Evolutionary conservation across 805 yeast genomes (phyloP).

Genomic region (Teunomyces pallodes): DNA sequence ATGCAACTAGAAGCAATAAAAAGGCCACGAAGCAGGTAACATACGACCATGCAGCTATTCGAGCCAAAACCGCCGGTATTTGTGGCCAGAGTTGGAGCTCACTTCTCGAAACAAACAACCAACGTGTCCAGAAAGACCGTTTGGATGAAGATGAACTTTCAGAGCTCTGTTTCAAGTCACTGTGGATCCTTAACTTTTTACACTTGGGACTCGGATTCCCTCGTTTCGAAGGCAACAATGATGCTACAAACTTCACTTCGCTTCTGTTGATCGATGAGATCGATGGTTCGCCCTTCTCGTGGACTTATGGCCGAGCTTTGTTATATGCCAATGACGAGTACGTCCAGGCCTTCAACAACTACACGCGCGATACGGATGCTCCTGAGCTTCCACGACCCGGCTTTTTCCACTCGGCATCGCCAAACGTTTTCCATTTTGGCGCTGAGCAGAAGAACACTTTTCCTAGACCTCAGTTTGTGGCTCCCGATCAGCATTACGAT

Average conservation of each 20-base stretch:
- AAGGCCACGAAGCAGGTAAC: slow-evolving; percentile 8
- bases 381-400: slow-evolving; percentile 37
- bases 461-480: slow-evolving; percentile 42
- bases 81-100: slow-evolving; percentile 45
- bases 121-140: slow-evolving; percentile 23
- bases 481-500: slow-evolving; percentile 24
- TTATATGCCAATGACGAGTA: slow-evolving; percentile 59
- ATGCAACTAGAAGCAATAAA: too few species aligned
- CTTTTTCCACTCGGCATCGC: slow-evolving; percentile 46
- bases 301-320: slow-evolving; percentile 62
- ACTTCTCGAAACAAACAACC: slow-evolving; percentile 32
- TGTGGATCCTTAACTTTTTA: slow-evolving; percentile 55
- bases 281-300: slow-evolving; percentile 45
- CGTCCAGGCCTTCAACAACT: slow-evolving; percentile 39
- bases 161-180: slow-evolving; percentile 58
- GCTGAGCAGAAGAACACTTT: slow-evolving; percentile 46
- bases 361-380: slow-evolving; percentile 12
- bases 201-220: slow-evolving; percentile 64
- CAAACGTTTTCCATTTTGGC: slow-evolving; percentile 49
- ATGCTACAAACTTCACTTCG: slow-evolving; percentile 25
- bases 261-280: slow-evolving; percentile 44
- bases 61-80: slow-evolving; percentile 42
- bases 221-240: slow-evolving; percentile 39
- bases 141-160: slow-evolving; percentile 45
- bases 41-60: slow-evolving; percentile 47